Percentiles rank a stretch among this genome's conserved stretches.
Conservation (phyloP, 805 yeast species). For the Candida manassasensis region DNA sequence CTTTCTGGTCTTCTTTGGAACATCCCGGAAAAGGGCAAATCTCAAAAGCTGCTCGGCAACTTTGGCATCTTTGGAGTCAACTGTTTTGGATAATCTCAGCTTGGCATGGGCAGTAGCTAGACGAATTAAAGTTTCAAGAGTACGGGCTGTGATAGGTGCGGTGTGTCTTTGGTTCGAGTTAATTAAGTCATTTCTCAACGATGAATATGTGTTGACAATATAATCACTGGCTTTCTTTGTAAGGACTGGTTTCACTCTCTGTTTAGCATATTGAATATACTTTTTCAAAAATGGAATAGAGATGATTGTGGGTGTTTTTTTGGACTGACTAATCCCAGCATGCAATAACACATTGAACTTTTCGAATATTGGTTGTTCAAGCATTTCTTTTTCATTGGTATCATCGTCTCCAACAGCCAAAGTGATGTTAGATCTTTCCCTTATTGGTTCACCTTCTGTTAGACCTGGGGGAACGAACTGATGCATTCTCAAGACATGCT, state of each 20-base stretch:
- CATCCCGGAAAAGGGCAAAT: slow-evolving; percentile 81
- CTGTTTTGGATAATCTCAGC: slow-evolving; percentile 74
- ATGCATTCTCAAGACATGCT: slow-evolving; percentile 93
- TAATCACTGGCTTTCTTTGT: slow-evolving; percentile 72
- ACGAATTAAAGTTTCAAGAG: slow-evolving; percentile 92
- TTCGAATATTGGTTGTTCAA: slow-evolving; percentile 67
- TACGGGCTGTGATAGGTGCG: slow-evolving; percentile 97
- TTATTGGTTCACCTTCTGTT: slow-evolving; percentile 88
- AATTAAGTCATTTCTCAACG: slow-evolving; percentile 69
- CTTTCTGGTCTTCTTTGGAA: slow-evolving; percentile 34
- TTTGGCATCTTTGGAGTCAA: slow-evolving; percentile 72
- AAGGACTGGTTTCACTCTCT: slow-evolving; percentile 75
- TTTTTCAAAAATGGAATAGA: slow-evolving; percentile 84
- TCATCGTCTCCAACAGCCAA: slow-evolving; percentile 75
- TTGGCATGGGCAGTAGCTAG: slow-evolving; percentile 95
- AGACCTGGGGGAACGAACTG: slow-evolving; percentile 83
- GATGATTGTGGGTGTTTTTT: slow-evolving; percentile 34
- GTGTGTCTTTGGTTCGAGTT: slow-evolving; percentile 67
- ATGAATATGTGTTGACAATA: slow-evolving; percentile 76
- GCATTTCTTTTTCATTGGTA: slow-evolving; percentile 37
- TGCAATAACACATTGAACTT: slow-evolving; percentile 78
- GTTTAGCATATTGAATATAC: slow-evolving; percentile 91
- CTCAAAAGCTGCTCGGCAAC: slow-evolving; percentile 83
- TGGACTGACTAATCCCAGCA: slow-evolving; percentile 55
- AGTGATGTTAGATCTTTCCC: slow-evolving; percentile 67